These are phyloP conservation scores for Scytalidium sp. DNA, from an alignment of 2,329 filamentous ascomycete species.

Conservation along the genomic window DNA sequence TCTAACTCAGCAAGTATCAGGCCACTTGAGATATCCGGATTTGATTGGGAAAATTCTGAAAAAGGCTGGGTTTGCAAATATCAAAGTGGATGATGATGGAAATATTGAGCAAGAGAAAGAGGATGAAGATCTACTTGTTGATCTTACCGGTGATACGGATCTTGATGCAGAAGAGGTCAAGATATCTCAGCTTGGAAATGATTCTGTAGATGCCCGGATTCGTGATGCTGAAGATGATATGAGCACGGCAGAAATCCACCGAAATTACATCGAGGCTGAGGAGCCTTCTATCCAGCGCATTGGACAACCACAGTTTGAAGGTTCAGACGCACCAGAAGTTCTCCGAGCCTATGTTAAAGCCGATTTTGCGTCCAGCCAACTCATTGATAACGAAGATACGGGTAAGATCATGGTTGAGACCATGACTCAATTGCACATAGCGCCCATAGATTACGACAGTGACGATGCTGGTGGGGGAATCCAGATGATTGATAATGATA, in stretches of 20 bases:
- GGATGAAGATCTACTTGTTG: constrained; percentile 31
- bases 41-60: constrained; percentile 64
- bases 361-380: background rate
- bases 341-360: background rate
- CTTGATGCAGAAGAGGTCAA: background rate
- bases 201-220: background rate
- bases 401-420: background rate
- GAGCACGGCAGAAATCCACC: background rate
- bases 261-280: background rate
- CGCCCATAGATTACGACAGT: constrained; percentile 1
- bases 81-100: constrained; percentile 39
- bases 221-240: background rate
- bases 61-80: constrained; percentile 64
- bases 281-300: background rate
- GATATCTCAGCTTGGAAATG: background rate
- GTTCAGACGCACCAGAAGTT: background rate
- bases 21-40: constrained; percentile 67
- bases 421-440: background rate
- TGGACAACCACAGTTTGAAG: background rate
- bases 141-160: background rate
- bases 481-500: constrained; percentile 1
- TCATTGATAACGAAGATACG: constrained; percentile 1
- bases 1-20: constrained; percentile 59
- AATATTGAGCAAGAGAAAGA: constrained; percentile 32
- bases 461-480: constrained; percentile 2